Conservation (phyloP, 2,329 filamentous ascomycete species). For the Fusarium azukiicola region DNA sequence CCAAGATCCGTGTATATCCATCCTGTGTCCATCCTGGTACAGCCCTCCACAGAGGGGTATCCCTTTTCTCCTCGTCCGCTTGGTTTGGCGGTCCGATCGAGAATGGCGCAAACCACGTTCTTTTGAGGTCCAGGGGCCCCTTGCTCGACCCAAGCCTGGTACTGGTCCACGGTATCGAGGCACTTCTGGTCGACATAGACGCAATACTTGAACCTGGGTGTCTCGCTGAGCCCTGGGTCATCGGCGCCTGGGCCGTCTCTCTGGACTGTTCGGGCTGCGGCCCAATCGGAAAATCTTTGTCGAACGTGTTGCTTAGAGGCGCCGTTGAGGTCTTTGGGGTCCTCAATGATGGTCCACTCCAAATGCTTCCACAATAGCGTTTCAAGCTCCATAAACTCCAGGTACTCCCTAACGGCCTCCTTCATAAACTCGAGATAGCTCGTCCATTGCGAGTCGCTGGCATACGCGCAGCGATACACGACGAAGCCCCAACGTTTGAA, state of each 20-base stretch:
- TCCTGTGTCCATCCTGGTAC: slow-evolving; percentile 22
- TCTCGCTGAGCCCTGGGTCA: neutral
- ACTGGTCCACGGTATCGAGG: neutral
- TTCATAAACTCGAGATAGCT: slow-evolving; percentile 41
- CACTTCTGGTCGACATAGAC: slow-evolving; percentile 7
- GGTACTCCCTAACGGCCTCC: slow-evolving; percentile 1
- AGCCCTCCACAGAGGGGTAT: slow-evolving; percentile 1
- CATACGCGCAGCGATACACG: slow-evolving; percentile 31
- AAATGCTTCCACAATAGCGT: slow-evolving; percentile 4
- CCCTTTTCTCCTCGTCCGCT: neutral
- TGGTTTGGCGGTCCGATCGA: neutral
- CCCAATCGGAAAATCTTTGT: slow-evolving; percentile 21
- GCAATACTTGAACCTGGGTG: neutral
- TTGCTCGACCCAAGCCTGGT: neutral
- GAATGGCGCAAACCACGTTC: neutral
- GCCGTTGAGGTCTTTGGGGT: neutral
- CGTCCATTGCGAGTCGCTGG: slow-evolving; percentile 20
- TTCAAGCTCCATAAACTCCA: neutral
- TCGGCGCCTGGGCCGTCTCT: slow-evolving; percentile 22
- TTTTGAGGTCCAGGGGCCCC: accelerated
- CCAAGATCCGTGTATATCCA: slow-evolving; percentile 20
- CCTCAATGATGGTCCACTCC: slow-evolving; percentile 33
- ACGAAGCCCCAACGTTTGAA: slow-evolving; percentile 30
- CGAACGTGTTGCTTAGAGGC: slow-evolving; percentile 29
- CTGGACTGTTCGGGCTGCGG: neutral